Conservation (phyloP, 768 basidiomycete species). For the Termitomyces sp. region DNA sequence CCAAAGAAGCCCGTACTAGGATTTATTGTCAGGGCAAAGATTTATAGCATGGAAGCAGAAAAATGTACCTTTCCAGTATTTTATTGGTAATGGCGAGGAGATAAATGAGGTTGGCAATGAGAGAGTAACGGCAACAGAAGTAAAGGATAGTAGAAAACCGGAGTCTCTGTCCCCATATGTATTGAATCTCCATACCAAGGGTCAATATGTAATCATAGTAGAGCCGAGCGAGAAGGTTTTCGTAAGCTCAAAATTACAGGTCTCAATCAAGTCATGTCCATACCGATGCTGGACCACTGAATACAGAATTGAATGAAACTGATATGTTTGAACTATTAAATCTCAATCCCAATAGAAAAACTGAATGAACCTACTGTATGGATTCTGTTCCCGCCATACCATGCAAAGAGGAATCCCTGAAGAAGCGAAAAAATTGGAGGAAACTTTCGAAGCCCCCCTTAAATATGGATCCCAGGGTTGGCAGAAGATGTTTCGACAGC, state of each 20-base stretch:
- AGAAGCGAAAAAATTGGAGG: neutral
- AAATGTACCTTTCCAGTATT: constrained; percentile 9
- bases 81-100: constrained; percentile 18
- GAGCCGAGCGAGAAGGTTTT: constrained; percentile 13
- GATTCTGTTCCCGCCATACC: neutral
- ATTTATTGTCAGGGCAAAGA: neutral
- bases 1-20: neutral
- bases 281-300: constrained; percentile 14
- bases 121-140: constrained; percentile 21
- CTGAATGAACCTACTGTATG: neutral
- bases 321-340: neutral
- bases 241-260: neutral
- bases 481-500: neutral
- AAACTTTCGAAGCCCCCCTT: neutral
- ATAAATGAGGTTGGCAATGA: constrained; percentile 21
- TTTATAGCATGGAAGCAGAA: neutral
- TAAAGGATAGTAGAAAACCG: constrained; percentile 22
- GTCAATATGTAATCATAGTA: constrained; percentile 24
- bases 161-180: constrained; percentile 21
- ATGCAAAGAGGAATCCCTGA: neutral
- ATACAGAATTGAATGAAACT: constrained; percentile 13
- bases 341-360: neutral
- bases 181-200: constrained; percentile 18
- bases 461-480: neutral
- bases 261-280: neutral